Evolutionary conservation across 306 rosid species (phyloP), one percentile per base, ranked within the genome.

Genomic region (apple (Malus domestica)): DNA sequence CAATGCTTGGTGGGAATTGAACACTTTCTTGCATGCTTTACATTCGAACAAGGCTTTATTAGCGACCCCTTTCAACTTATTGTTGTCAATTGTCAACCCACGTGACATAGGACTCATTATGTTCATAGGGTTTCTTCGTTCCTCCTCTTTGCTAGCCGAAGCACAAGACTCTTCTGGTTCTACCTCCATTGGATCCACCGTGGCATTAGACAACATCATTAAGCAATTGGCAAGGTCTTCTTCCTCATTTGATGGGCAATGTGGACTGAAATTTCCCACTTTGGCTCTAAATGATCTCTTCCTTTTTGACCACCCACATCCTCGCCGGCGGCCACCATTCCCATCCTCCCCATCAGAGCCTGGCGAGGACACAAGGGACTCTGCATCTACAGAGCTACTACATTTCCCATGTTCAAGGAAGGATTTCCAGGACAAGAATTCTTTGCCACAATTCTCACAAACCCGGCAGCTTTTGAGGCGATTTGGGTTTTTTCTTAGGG

Each of bases 1-100:
- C 51, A 95, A 83, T 11, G 99, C 99, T 81, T 95, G 99, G 67
- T 95, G 99, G 5, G 99, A 95, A 68, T 89, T 92, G 86, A 95
- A 95, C 0, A 95, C 96, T 72, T 95, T 92, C 79, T 92, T 92
- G 80, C 99, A 92, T 20, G 99, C 97, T 86, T 90, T 95, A 80
- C 98, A 95, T 83, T 95, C 98, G 49, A 92, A 95, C 82, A 88
- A 67, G 0, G 92, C 90, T 45, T 84, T 70, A 14, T 79, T 88
- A 4, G 86, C 85, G 4, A 80, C 83, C 0, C 87, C 93, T 79
- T 89, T 93, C 20, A 87, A 86, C 71, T 79, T 83, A 66, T 59
- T 64, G 68, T 67, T 71, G 20, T 80, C 49, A 11, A 20, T 71
- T 16, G 81, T 71, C n/a, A 77, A 30, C 40, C 85, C 77, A 35